Evolutionary conservation across 345 rosid species (phyloP), one percentile per base, ranked within the genome.

Genomic region (Boechera retrofracta): DNA sequence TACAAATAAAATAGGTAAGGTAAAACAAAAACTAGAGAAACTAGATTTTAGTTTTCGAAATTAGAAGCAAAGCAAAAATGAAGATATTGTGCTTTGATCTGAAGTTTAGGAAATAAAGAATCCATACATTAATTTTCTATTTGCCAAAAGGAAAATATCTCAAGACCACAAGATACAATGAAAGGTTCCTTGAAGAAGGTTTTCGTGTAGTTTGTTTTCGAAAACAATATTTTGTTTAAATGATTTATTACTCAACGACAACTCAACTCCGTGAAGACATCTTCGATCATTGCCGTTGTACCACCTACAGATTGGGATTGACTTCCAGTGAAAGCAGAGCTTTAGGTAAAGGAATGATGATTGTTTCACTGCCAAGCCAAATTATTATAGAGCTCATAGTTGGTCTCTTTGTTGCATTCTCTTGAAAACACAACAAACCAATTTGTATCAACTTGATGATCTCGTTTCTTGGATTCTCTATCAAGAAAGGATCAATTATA

Each of bases 321-420:
- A 57, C 4, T 78, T 29, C 58, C 7, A 13, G 67, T 72, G 47
- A 73, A 85, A 6, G 85, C 82, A 8, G 84, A 42, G 65, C 71
- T 1, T 75, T 78, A 49, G 87, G 87, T 12, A 68, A 51, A 4
- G 83, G 86, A 38, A 74, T 39, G n/a, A 77, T 80, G 24, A 52
- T 35, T 5, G 67, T 78, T 33, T 80, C 61, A 52, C 82, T 79
- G 15, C 82, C 77, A 54, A 87, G 84, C 91, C 86, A 84, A 66
- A 26, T 10, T 21, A 82, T 26, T 7, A 85, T 56, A 35, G 82
- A 67, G 0, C 80, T 83, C 84, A 84, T 79, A 8, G 82, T 69
- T 56, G 91, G 91, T 70, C 89, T 81, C 21, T 73, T 76, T 6
- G 67, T 5, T 48, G 76, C 7, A 63, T 78, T 64, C 90, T n/a